A percentile compares a stretch with the other conserved stretches of the same genome.
Evolutionary conservation across 768 basidiomycete genomes (phyloP).

Genomic region (Chalciporus piperatus): DNA sequence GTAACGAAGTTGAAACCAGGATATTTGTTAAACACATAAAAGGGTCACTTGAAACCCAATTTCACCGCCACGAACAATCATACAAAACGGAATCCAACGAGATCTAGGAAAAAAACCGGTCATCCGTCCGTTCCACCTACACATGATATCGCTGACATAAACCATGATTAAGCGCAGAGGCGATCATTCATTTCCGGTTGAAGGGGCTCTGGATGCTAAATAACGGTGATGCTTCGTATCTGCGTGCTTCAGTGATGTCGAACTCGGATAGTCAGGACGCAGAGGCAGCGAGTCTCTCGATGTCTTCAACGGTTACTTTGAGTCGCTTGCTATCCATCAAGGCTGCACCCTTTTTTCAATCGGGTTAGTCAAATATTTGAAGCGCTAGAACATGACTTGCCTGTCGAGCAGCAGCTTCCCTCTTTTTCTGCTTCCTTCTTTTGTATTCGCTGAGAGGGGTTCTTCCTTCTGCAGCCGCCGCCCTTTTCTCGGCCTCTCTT

Average conservation of each 20-base stretch:
- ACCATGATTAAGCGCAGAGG: background rate
- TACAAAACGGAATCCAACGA: background rate
- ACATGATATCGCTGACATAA: no score
- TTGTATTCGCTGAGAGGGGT: constrained; percentile 21
- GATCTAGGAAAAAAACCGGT: background rate
- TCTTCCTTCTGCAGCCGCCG: constrained; percentile 21
- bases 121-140: background rate
- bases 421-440: constrained; percentile 20
- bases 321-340: background rate
- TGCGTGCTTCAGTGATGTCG: background rate
- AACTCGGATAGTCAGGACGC: background rate
- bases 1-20: no score
- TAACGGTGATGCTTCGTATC: background rate
- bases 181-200: background rate
- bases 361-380: background rate
- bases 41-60: no score
- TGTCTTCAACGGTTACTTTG: constrained; percentile 10
- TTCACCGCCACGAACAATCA: no score
- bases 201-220: background rate
- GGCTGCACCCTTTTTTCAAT: background rate
- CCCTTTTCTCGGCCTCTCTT: constrained; percentile 19
- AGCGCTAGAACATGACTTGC: constrained; percentile 5
- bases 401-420: constrained; percentile 2
- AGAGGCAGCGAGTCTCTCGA: constrained; percentile 15
- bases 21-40: no score